phyloP scores from a whole-genome alignment of 83 land plant species.

The Thuja plicata region DNA sequence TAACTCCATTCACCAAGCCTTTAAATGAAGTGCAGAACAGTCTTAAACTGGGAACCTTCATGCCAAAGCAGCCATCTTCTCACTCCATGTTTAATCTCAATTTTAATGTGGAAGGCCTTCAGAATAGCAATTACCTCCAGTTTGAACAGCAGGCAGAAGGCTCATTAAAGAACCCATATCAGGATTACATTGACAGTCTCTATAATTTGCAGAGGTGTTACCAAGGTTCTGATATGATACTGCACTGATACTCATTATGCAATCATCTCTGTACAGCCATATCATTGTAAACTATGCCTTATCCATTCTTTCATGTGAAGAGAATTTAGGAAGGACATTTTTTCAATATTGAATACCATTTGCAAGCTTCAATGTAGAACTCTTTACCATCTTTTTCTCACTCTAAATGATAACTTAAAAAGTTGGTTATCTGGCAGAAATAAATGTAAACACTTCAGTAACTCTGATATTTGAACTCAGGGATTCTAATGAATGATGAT shows the following conservation, averaged over 20 bases:
- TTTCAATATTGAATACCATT: no score
- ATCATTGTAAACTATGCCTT: no score
- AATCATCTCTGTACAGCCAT: no score
- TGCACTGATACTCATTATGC: neutral
- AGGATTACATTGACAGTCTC: constrained; percentile 7
- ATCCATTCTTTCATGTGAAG: no score
- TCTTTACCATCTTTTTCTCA: no score
- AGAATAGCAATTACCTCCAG: neutral
- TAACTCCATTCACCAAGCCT: neutral
- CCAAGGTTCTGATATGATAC: neutral
- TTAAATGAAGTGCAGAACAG: neutral
- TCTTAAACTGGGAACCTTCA: neutral
- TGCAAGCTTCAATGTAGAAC: no score
- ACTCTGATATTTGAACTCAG: no score
- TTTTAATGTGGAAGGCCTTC: neutral
- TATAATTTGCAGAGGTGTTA: neutral
- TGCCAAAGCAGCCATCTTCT: neutral
- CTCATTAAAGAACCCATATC: neutral
- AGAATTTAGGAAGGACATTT: no score
- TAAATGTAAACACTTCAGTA: no score
- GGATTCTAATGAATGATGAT: no score
- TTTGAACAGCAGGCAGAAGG: neutral
- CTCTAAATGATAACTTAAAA: no score
- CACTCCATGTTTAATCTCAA: neutral
- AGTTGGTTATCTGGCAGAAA: no score